Evolutionary conservation across 805 yeast genomes (phyloP).

Genomic region (Kuraishia cidri): DNA sequence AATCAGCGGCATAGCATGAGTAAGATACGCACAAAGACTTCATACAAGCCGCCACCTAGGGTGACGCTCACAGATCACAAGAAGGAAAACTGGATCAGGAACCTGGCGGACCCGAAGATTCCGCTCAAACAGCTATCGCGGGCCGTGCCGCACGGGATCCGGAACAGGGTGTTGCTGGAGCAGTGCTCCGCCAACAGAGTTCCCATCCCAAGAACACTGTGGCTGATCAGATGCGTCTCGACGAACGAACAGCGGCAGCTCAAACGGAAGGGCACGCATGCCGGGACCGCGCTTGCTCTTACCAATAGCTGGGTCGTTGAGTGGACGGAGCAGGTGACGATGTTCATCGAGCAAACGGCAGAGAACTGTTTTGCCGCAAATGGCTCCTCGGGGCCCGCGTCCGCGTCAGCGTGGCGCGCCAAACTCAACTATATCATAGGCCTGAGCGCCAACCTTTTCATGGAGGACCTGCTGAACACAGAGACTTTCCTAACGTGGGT

Average conservation of each 20-base stretch:
- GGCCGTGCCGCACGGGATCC: slow-evolving; percentile 85
- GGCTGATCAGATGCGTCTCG: slow-evolving; percentile 87
- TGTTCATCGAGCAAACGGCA: slow-evolving; percentile 43
- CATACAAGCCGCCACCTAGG: slow-evolving; percentile 77
- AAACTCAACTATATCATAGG: slow-evolving; percentile 53
- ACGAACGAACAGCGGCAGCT: slow-evolving; percentile 63
- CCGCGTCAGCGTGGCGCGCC: slow-evolving; percentile 28
- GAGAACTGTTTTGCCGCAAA: slow-evolving; percentile 23
- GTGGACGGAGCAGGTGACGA: slow-evolving; percentile 83
- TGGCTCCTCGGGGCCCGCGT: slow-evolving; percentile 7
- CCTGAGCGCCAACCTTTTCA: slow-evolving; percentile 55
- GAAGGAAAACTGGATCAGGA: slow-evolving; percentile 78
- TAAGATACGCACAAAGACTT: slow-evolving; percentile 35
- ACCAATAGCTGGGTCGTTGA: slow-evolving; percentile 60
- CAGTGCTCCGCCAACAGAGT: slow-evolving; percentile 58
- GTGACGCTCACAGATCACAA: slow-evolving; percentile 86
- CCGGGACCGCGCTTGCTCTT: slow-evolving; percentile 22
- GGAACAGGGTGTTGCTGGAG: slow-evolving; percentile 66
- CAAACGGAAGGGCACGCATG: slow-evolving; percentile 30
- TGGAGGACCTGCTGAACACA: slow-evolving; percentile 59
- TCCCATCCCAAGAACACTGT: slow-evolving; percentile 75
- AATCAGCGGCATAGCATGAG: slow-evolving; percentile 35
- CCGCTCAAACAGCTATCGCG: slow-evolving; percentile 64
- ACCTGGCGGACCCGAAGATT: slow-evolving; percentile 57
- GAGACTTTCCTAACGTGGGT: slow-evolving; percentile 56